Evolutionary conservation across 805 yeast species (phyloP), one percentile per base, ranked within the genome.

Genomic region (Saturnispora halmiae): DNA sequence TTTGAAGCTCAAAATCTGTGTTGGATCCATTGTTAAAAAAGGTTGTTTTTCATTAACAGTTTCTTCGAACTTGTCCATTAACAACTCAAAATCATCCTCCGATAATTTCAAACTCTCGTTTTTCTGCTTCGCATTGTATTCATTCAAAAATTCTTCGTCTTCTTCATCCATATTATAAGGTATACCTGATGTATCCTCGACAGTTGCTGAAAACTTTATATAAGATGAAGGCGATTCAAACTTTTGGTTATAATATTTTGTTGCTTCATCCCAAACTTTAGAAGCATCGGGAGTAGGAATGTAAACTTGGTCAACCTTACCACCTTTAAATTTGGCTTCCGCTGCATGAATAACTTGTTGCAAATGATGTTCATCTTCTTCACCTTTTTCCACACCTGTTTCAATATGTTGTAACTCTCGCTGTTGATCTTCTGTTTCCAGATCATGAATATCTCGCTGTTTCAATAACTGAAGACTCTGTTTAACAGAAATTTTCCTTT

Each of bases 241-340:
- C 19, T 66, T 61, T 27, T 82, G 81, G 14, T 63, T 63, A 58
- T 92, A 92, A 60, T 73, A 87, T 50, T 79, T 72, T 6, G 65
- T 52, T 30, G 85, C 94, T 19, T 84, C 95, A 3, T 65, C 60
- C 96, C 96, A 88, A 16, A 74, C 66, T 49, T 71, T 71, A 0
- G 94, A 80, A 3, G 97, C 96, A 67, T 86, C 94, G 0, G 98
- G 98, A 0, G 98, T 92, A 2, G 98, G 98, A 51, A 92, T 92
- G 59, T 81, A 90, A 33, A 81, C 80, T 46, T 72, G 71, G 51
- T 66, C 64, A 39, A 69, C 70, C 43, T 64, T 65, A 4, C 65
- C 67, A 43, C 74, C 74, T 43, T 75, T 64, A 15, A 83, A 71
- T 2, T 79, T 78, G 24, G 77, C 75, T 39, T 77, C 80, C 2